Evolutionary conservation across 345 rosid species (phyloP).

Genomic region (Populus tremula): DNA sequence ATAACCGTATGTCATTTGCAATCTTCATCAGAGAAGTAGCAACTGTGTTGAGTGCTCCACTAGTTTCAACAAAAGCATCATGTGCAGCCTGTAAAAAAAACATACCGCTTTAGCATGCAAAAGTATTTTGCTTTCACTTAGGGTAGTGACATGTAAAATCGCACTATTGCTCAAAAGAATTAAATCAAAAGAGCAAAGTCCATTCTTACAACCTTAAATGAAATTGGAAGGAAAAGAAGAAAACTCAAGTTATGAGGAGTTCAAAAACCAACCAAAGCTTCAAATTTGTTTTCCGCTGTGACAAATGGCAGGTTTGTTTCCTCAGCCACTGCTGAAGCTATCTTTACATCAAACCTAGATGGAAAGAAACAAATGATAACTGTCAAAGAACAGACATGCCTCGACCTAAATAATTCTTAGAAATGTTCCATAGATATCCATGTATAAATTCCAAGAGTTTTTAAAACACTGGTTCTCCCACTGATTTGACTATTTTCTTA

Average conservation of each 20-base stretch:
- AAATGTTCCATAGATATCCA: neutral
- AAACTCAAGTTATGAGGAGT: neutral
- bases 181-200: conserved; percentile 3
- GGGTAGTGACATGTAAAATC: neutral
- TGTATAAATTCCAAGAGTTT: neutral
- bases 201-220: neutral
- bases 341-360: conserved; percentile 80
- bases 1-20: conserved; percentile 82
- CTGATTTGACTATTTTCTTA: neutral
- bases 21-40: conserved; percentile 87
- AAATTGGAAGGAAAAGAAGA: conserved; percentile 2
- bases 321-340: conserved; percentile 91
- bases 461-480: neutral
- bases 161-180: neutral
- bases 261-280: conserved; percentile 76
- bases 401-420: neutral
- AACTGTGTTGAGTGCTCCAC: conserved; percentile 84
- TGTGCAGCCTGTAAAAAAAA: conserved; percentile 75
- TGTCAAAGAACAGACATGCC: neutral
- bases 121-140: conserved; percentile 12
- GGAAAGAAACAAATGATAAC: neutral
- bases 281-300: conserved; percentile 96
- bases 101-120: conserved; percentile 4
- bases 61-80: conserved; percentile 93
- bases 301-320: conserved; percentile 85